These are phyloP conservation scores for Tetracladium setigerum DNA, from an alignment of 495 filamentous ascomycete genomes.

Conservation along the genomic window DNA sequence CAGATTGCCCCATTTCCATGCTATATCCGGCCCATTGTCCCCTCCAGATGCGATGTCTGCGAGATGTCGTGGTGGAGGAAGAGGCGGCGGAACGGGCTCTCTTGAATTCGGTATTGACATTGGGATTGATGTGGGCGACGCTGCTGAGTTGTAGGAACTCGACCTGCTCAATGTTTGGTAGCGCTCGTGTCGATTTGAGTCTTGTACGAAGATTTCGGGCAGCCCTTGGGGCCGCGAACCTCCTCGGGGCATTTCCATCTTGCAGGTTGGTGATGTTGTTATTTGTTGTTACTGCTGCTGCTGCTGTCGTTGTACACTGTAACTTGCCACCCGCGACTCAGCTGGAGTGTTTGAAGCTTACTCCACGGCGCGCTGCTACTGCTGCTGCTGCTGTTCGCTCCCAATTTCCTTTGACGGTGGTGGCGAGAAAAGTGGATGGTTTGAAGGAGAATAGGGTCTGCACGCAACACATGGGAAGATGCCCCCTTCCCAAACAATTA, in stretches of 20 bases:
- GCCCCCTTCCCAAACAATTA: no score
- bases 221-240: constrained; percentile 30
- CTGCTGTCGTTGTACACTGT: no score
- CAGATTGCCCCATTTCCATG: constrained; percentile 24
- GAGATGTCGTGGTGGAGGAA: constrained; percentile 39
- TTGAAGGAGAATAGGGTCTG: no score
- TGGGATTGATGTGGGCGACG: constrained; percentile 33
- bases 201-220: constrained; percentile 47
- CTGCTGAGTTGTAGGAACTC: constrained; percentile 36
- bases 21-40: constrained; percentile 21
- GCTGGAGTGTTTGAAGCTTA: constrained; percentile 21
- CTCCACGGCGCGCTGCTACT: background rate
- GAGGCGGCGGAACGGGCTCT: constrained; percentile 41
- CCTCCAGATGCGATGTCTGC: constrained; percentile 25
- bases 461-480: no score
- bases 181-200: constrained; percentile 41
- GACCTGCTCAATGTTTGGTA: constrained; percentile 39
- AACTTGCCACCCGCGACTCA: constrained; percentile 13
- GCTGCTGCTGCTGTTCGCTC: background rate
- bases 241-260: constrained; percentile 52
- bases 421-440: no score
- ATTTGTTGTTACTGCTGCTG: no score
- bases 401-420: no score
- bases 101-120: constrained; percentile 38
- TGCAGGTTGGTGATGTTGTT: constrained; percentile 20